Evolutionary conservation across 2,329 filamentous ascomycete genomes (phyloP), one percentile per base, ranked within the genome.

Genomic region (Aspergillus bombycis): DNA sequence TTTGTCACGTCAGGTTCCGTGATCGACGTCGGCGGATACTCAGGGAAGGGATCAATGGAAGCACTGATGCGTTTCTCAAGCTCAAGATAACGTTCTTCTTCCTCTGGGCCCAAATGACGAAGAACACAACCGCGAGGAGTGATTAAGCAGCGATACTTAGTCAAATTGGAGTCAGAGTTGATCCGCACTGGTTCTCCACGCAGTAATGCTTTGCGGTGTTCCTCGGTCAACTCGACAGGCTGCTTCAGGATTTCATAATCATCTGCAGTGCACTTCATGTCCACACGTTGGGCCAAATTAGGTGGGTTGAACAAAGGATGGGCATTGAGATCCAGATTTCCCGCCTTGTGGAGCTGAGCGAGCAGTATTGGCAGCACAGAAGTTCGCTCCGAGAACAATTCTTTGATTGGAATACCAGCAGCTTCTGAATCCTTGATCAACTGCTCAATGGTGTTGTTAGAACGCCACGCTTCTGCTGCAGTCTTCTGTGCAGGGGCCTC

Each of bases 101-200:
- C 81, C n/a, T 81, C 79, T 2, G 72, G 65, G 5, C 77, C 78
- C 14, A 84, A 68, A 66, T 83, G 80, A 50, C 78, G 77, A 28
- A 83, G 70, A 4, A 82, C 75, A 59, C 76, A 78, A 3, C 81
- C 81, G 28, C 76, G 74, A 14, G 82, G 81, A 12, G 78, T 82
- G 58, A 83, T 79, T 30, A 83, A 69, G 58, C 78, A 79, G 41
- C 78, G 75, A 32, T 76, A 72, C 58, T 81, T 79, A n/a, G 81
- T 68, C 46, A 74, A 67, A 36, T 71, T 71, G 34, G 73, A 74
- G 8, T 76, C 73, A 12, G 70, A 65, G 16, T 78, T 76, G 43
- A 81, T 68, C 30, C 76, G 76, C 45, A 83, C 72, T 5, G 79
- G 73, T 62, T 81, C 75, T 26, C 81, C 81, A 32, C 77, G 76